Conservation (phyloP, 2,329 filamentous ascomycete genomes). For the Penicillium sp. region DNA sequence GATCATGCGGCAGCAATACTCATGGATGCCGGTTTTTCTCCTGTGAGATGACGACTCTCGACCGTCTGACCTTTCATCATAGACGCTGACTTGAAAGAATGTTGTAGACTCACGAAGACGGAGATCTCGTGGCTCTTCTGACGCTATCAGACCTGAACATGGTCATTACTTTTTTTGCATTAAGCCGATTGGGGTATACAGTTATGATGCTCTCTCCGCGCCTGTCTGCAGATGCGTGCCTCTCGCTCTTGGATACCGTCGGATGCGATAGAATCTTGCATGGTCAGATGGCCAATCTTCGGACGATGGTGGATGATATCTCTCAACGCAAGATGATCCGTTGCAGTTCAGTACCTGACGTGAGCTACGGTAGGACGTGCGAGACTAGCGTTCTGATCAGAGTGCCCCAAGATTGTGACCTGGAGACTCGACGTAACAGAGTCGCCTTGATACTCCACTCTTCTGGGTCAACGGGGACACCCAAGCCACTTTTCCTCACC, state of each 20-base stretch:
- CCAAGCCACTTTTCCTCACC: slow-evolving; percentile 43
- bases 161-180: slow-evolving; percentile 40
- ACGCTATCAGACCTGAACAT: slow-evolving; percentile 40
- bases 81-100: no score
- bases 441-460: slow-evolving; percentile 43
- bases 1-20: slow-evolving; percentile 32
- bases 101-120: slow-evolving; percentile 14
- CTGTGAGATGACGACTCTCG: slow-evolving; percentile 5
- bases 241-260: slow-evolving; percentile 36
- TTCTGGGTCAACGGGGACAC: slow-evolving; percentile 45
- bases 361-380: background rate
- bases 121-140: slow-evolving; percentile 34
- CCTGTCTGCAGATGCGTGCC: slow-evolving; percentile 36
- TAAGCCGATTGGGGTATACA: slow-evolving; percentile 42
- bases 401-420: slow-evolving; percentile 16
- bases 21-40: slow-evolving; percentile 27
- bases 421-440: slow-evolving; percentile 25
- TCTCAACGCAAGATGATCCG: slow-evolving; percentile 19
- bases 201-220: slow-evolving; percentile 42
- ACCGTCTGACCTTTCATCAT: no score
- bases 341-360: slow-evolving; percentile 21
- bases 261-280: slow-evolving; percentile 33
- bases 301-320: slow-evolving; percentile 26
- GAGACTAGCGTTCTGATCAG: slow-evolving; percentile 12
- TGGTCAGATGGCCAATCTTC: slow-evolving; percentile 31